A percentile compares a stretch with the other conserved stretches of the same genome.
Conservation (phyloP, 345 rosid genomes). For the Nephelium lappaceum region DNA sequence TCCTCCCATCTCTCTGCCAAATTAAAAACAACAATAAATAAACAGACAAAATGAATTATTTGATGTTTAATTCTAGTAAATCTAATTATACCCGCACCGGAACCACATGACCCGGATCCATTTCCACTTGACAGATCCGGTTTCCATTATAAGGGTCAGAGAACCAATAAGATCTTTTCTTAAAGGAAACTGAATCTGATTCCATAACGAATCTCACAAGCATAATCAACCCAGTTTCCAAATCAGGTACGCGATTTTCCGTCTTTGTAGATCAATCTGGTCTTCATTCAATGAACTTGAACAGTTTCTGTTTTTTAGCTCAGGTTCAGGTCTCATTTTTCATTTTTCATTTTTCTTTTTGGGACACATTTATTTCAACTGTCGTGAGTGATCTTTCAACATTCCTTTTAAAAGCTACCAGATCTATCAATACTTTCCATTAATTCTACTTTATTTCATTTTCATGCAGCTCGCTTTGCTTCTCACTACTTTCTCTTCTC, state of each 20-base stretch:
- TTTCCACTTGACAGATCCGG: not conserved
- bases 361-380: not conserved
- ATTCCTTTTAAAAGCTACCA: not conserved
- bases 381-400: not conserved
- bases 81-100: not conserved
- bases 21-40: too few relatives aligned
- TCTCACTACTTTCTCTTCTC: too few relatives aligned
- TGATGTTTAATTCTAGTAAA: too few relatives aligned
- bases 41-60: too few relatives aligned
- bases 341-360: not conserved
- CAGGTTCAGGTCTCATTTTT: not conserved
- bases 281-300: not conserved
- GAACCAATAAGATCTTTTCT: not conserved
- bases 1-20: too few relatives aligned
- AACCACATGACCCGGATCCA: not conserved
- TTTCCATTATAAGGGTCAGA: not conserved
- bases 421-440: not conserved
- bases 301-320: not conserved
- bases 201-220: not conserved
- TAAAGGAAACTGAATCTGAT: not conserved
- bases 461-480: not conserved
- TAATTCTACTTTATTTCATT: not conserved
- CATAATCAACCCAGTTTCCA: constrained; percentile 4
- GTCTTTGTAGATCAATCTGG: not conserved
- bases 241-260: not conserved